Percentiles rank a stretch among this genome's conserved stretches.
Conservation (phyloP, 1,139 yeast species). For the Lipomyces yarrowii region DNA sequence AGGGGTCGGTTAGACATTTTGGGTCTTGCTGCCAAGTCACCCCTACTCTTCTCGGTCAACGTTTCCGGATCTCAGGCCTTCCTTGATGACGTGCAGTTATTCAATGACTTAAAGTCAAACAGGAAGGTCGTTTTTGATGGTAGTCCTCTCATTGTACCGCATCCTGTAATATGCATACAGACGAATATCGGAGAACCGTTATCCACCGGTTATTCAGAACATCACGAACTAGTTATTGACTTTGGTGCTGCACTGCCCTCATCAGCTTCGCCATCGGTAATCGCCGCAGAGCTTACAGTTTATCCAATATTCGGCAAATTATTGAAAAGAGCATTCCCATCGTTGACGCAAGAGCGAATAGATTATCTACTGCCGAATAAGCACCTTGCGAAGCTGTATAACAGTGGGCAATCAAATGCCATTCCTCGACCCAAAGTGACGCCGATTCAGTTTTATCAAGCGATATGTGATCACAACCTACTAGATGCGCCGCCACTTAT, state of each 20-base stretch:
- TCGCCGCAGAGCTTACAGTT: constrained; percentile 23
- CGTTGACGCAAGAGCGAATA: constrained; percentile 8
- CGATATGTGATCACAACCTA: constrained; percentile 17
- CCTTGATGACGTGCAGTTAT: constrained; percentile 15
- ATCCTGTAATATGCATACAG: constrained; percentile 12
- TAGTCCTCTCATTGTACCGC: constrained; percentile 17
- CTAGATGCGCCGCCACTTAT: constrained; percentile 31
- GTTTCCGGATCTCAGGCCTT: constrained; percentile 4
- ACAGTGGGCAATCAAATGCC: constrained; percentile 2
- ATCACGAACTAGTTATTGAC: constrained; percentile 3
- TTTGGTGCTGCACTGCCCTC: constrained; percentile 22
- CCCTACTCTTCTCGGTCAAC: background rate
- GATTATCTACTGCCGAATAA: constrained; percentile 12
- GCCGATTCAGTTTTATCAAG: constrained; percentile 22
- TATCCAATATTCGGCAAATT: constrained; percentile 18
- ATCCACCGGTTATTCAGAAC: background rate
- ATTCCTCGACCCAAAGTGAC: constrained; percentile 9
- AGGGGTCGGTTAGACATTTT: background rate
- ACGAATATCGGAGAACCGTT: background rate
- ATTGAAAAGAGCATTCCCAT: constrained; percentile 22
- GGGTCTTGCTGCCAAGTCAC: background rate
- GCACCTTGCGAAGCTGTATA: constrained; percentile 14
- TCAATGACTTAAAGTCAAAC: constrained; percentile 1
- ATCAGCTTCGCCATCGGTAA: constrained; percentile 16
- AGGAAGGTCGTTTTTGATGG: constrained; percentile 12